Conservation (phyloP, 225 moss, liverwort and hornwort genomes). For the Polytrichum commune region DNA sequence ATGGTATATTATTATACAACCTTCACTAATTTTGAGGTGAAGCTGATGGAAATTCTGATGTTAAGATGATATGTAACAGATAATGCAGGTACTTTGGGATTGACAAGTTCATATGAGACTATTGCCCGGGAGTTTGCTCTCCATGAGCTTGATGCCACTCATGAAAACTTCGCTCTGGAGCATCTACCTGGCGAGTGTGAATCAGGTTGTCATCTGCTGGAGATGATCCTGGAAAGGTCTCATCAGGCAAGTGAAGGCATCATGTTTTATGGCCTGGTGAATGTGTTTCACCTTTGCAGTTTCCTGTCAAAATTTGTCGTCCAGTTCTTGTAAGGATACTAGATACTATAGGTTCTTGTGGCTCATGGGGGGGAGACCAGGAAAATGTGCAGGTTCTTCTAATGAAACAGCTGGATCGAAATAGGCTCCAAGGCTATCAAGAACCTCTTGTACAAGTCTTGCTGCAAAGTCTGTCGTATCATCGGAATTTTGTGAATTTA, state of each 20-base stretch:
- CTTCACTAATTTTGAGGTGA: neutral
- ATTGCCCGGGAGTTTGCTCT: neutral
- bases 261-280: no score
- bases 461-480: constrained; percentile 96
- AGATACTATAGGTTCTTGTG: neutral
- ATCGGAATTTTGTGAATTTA: constrained; percentile 92
- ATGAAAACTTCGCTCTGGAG: neutral
- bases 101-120: neutral
- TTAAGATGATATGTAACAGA: neutral
- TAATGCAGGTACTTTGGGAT: neutral
- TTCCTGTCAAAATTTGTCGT: no score
- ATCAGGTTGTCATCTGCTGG: no score
- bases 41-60: neutral
- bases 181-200: no score
- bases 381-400: constrained; percentile 70
- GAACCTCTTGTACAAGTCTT: constrained; percentile 95
- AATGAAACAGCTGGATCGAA: constrained; percentile 96
- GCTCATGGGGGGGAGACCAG: neutral
- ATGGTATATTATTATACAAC: neutral
- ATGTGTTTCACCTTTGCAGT: no score
- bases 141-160: neutral
- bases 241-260: no score
- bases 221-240: no score
- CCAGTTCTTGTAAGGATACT: no score
- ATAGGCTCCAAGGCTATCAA: constrained; percentile 88